These are phyloP conservation scores for Cladosporium sp. DNA, from an alignment of 2,329 filamentous ascomycete genomes.

Conservation along the genomic window DNA sequence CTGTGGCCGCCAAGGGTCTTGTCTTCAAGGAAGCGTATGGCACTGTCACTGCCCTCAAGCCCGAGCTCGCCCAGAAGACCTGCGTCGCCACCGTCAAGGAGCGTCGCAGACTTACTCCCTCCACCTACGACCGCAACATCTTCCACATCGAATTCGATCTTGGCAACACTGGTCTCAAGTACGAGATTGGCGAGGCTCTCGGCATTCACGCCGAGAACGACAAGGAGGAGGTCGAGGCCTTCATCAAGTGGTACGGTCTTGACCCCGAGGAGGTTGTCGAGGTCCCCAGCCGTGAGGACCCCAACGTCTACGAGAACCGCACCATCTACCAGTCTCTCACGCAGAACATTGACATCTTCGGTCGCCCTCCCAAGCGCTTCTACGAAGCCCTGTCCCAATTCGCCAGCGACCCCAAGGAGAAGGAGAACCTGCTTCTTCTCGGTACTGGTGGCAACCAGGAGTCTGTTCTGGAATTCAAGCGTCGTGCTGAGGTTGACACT, in stretches of 20 bases:
- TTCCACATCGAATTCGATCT: constrained; percentile 99
- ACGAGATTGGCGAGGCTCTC: constrained; percentile 95
- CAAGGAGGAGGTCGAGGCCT: constrained; percentile 72
- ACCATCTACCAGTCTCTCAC: constrained; percentile 89
- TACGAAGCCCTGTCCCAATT: constrained; percentile 91
- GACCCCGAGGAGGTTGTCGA: constrained; percentile 84
- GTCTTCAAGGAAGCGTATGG: constrained; percentile 93
- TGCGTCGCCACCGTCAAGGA: constrained; percentile 88
- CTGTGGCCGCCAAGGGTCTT: constrained; percentile 81
- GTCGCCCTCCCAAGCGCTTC: constrained; percentile 95
- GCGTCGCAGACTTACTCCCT: constrained; percentile 87
- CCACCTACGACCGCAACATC: constrained; percentile 93
- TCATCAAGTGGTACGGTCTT: constrained; percentile 88
- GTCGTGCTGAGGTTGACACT: constrained; percentile 85
- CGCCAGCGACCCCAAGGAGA: constrained; percentile 79
- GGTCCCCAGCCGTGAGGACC: constrained; percentile 81
- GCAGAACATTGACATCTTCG: constrained; percentile 95
- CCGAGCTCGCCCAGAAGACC: constrained; percentile 84
- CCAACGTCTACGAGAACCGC: constrained; percentile 74
- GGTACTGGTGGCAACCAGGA: constrained; percentile 65
- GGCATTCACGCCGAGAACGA: constrained; percentile 97
- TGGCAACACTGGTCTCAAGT: constrained; percentile 84
- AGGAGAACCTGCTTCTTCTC: constrained; percentile 74
- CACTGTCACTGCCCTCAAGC: constrained; percentile 72
- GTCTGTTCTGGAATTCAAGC: constrained; percentile 88